Conservation (phyloP, 306 rosid species). For the Fragaria vesca region DNA sequence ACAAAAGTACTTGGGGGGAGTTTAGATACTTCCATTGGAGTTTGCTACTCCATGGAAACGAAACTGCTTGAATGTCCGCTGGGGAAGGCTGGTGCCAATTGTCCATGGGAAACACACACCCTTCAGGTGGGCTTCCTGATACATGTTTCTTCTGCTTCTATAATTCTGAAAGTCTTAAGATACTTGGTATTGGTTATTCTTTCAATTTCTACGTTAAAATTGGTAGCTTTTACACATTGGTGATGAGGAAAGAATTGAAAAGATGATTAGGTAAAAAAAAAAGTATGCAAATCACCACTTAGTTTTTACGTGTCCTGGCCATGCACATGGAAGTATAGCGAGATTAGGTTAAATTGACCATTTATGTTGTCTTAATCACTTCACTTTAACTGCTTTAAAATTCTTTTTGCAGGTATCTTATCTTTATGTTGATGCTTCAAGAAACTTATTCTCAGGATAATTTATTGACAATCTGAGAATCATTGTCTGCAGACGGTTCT, state of each 20-base stretch:
- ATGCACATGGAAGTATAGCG: not conserved
- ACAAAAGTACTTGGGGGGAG: slow-evolving; percentile 46
- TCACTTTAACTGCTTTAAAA: slow-evolving; percentile 2
- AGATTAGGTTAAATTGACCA: not conserved
- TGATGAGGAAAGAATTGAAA: not conserved
- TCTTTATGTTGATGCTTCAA: slow-evolving; percentile 40
- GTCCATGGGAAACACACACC: slow-evolving; percentile 57
- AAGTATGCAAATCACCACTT: not conserved
- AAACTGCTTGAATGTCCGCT: slow-evolving; percentile 66
- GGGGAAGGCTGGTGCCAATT: slow-evolving; percentile 83
- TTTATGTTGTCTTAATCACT: not conserved
- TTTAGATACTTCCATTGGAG: slow-evolving; percentile 32
- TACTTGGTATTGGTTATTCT: not conserved
- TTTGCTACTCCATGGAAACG: slow-evolving; percentile 72
- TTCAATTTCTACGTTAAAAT: not conserved
- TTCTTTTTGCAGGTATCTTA: slow-evolving; percentile 22
- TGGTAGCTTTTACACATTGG: not conserved
- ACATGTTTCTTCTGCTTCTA: slow-evolving; percentile 18
- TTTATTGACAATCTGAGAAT: slow-evolving; percentile 56
- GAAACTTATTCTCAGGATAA: slow-evolving; percentile 35
- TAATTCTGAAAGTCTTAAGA: slow-evolving; percentile 12
- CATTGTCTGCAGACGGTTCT: slow-evolving; percentile 81
- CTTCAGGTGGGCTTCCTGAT: slow-evolving; percentile 69
- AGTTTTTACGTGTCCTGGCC: not conserved
- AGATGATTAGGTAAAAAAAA: not conserved